These are phyloP conservation scores for Rubus idaeus DNA, from an alignment of 306 rosid genomes.

Conservation along the genomic window DNA sequence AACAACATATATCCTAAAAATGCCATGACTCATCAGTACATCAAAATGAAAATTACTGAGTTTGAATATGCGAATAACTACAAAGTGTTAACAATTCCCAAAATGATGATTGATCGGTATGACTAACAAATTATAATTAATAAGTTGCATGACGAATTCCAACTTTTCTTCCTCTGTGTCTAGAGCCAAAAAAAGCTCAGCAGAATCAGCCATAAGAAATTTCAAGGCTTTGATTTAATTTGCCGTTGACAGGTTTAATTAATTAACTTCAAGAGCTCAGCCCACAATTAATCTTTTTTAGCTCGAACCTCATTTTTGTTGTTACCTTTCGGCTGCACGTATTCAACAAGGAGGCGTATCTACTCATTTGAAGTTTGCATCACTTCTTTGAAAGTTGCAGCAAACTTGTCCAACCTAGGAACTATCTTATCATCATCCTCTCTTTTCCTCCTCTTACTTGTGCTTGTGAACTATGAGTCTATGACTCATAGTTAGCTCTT, in stretches of 20 bases:
- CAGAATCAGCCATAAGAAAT: not conserved
- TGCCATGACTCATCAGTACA: too few species aligned
- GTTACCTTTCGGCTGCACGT: not conserved
- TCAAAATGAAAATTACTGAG: too few species aligned
- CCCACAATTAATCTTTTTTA: not conserved
- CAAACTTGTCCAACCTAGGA: not conserved
- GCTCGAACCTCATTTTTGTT: not conserved
- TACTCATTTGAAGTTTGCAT: not conserved
- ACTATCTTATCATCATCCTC: not conserved
- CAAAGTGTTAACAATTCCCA: too few species aligned
- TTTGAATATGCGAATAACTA: too few species aligned
- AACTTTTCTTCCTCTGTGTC: not conserved
- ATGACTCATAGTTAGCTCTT: not conserved
- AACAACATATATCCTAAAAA: too few species aligned
- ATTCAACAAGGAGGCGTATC: not conserved
- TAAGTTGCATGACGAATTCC: not conserved
- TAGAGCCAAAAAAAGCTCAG: not conserved
- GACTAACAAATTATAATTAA: too few species aligned
- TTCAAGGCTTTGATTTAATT: not conserved
- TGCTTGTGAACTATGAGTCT: not conserved
- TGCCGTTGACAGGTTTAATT: not conserved
- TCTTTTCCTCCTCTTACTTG: not conserved
- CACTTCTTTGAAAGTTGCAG: not conserved
- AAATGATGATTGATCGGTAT: too few species aligned
- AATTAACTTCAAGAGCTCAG: not conserved